Evolutionary conservation across 169 alveolate genomes (phyloP).

Genomic region (Eimeria tenella): DNA sequence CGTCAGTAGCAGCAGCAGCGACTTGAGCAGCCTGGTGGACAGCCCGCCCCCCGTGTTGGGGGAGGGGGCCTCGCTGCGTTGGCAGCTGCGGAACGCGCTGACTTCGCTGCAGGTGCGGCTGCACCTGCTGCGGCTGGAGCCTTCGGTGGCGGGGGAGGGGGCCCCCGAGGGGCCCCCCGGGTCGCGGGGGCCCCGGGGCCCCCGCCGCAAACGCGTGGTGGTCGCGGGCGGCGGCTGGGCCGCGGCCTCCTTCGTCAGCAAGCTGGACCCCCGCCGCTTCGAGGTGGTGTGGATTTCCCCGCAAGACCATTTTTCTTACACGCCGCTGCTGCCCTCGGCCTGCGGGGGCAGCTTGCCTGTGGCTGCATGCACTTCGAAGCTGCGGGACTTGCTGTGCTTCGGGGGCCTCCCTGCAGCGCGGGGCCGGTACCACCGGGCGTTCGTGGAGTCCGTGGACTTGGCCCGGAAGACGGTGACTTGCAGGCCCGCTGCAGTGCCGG

Average conservation of each 20-base stretch:
- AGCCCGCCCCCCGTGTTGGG: background rate
- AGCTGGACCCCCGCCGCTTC: slow-evolving; percentile 57
- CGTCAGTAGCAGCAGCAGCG: slow-evolving; percentile 4
- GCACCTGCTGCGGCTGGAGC: slow-evolving; percentile 47
- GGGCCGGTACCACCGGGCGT: slow-evolving; percentile 52
- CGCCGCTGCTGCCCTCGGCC: slow-evolving; percentile 79
- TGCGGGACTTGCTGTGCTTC: slow-evolving; percentile 23
- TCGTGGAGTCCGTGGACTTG: slow-evolving; percentile 27
- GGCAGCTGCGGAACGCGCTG: background rate
- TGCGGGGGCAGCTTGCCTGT: slow-evolving; percentile 68
- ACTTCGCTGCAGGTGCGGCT: slow-evolving; percentile 1
- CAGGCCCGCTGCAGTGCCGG: background rate
- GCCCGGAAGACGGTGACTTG: slow-evolving; percentile 14
- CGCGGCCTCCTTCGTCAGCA: slow-evolving; percentile 45
- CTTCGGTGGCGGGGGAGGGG: slow-evolving; percentile 76
- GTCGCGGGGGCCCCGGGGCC: too few species aligned
- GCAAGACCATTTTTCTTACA: slow-evolving; percentile 75
- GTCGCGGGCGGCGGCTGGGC: slow-evolving; percentile 81
- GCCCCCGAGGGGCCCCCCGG: background rate
- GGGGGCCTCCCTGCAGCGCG: slow-evolving; percentile 38
- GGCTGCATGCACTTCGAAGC: slow-evolving; percentile 61
- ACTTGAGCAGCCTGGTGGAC: background rate
- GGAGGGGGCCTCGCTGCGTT: background rate
- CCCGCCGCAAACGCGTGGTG: slow-evolving; percentile 21
- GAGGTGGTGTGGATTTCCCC: slow-evolving; percentile 78